Percentiles rank a stretch among this genome's conserved stretches.
Evolutionary conservation across 73 alveolate species (phyloP).

Genomic region (Tetrahymena thermophila): DNA sequence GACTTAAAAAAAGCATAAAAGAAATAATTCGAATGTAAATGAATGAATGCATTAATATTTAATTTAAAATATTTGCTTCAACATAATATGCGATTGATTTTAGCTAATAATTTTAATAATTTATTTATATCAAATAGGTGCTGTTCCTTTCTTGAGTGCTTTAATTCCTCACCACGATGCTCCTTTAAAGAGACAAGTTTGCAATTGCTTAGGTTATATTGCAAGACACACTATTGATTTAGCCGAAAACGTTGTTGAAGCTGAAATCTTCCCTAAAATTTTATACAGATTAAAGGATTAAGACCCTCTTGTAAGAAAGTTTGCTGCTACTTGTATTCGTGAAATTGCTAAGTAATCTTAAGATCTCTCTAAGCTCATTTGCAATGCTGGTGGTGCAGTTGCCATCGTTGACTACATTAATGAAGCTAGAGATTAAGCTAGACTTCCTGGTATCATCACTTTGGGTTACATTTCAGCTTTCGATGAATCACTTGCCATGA

Average conservation of each 20-base stretch:
- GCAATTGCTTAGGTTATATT: constrained; percentile 96
- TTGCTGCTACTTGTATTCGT: constrained; percentile 99
- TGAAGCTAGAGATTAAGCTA: constrained; percentile 87
- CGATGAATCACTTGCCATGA: constrained; percentile 96
- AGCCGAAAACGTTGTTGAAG: constrained; percentile 98
- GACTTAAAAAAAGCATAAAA: no score
- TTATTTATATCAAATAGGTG: background rate
- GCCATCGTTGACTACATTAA: constrained; percentile 96
- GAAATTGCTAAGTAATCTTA: constrained; percentile 99
- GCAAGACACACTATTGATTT: constrained; percentile 99
- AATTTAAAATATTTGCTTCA: no score
- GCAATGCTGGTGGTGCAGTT: constrained; percentile 98
- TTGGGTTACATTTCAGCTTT: constrained; percentile 94
- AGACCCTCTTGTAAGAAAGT: constrained; percentile 87
- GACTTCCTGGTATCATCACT: constrained; percentile 97
- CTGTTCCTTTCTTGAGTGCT: constrained; percentile 63
- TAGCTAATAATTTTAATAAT: no score
- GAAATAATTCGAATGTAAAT: no score
- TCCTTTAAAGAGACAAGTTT: constrained; percentile 85
- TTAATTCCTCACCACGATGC: constrained; percentile 90
- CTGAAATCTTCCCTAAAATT: constrained; percentile 96
- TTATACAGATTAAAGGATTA: constrained; percentile 96
- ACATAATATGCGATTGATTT: no score
- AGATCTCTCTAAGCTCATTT: constrained; percentile 96
- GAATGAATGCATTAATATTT: no score